These are phyloP conservation scores for Leucaena leucocephala DNA, from an alignment of 306 rosid species.

Conservation along the genomic window DNA sequence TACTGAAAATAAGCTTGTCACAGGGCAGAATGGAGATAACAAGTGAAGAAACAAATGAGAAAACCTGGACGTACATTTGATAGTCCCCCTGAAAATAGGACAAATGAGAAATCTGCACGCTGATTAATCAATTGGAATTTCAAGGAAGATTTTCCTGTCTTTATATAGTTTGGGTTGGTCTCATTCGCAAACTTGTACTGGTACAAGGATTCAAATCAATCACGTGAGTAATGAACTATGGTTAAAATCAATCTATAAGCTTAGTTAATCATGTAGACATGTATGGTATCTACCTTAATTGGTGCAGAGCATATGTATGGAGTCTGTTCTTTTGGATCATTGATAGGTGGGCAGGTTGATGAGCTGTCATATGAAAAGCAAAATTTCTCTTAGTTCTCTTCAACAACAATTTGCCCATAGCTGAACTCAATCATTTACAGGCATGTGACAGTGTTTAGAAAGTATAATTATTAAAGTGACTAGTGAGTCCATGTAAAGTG, in stretches of 20 bases:
- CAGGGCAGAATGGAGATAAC: not conserved
- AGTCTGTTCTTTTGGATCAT: constrained; percentile 49
- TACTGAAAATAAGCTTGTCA: constrained; percentile 28
- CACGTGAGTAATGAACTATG: constrained; percentile 26
- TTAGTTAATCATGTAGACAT: not conserved
- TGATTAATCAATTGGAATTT: constrained; percentile 77
- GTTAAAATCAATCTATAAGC: constrained; percentile 20
- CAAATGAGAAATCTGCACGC: constrained; percentile 86
- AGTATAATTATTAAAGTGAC: not conserved
- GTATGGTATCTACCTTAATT: constrained; percentile 52
- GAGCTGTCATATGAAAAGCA: constrained; percentile 51
- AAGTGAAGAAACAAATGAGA: constrained; percentile 31
- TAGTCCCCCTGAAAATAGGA: constrained; percentile 75
- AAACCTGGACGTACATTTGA: constrained; percentile 48
- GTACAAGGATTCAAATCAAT: constrained; percentile 36
- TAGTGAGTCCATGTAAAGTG: constrained; percentile 6
- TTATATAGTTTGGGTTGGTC: constrained; percentile 47
- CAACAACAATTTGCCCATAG: not conserved
- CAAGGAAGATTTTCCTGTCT: constrained; percentile 65
- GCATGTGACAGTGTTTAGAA: not conserved
- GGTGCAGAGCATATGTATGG: constrained; percentile 86
- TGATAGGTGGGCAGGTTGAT: constrained; percentile 58
- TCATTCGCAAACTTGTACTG: constrained; percentile 70
- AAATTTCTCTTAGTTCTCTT: constrained; percentile 16
- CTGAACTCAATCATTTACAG: constrained; percentile 16